Percentiles rank a stretch among this genome's conserved stretches.
Conservation (phyloP, 108 stramenopile species). For the Tribonema minus region DNA sequence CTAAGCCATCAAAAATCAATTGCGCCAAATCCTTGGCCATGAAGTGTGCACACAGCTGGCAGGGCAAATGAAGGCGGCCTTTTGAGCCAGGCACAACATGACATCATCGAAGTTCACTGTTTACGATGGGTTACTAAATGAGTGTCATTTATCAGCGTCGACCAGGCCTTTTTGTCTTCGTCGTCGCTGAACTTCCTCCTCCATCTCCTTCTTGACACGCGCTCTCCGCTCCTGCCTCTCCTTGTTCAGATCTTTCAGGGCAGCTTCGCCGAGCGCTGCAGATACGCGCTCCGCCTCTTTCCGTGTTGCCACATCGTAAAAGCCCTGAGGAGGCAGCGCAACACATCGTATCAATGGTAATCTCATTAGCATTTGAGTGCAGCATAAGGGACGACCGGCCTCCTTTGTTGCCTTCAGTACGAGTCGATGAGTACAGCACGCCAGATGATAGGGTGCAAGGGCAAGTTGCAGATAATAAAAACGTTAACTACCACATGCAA, state of each 20-base stretch:
- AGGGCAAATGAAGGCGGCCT: too few species aligned
- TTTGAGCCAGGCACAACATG: too few species aligned
- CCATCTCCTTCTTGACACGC: neutral
- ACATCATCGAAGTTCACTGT: too few species aligned
- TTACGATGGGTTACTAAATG: too few species aligned
- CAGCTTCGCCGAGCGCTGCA: neutral
- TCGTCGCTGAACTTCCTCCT: too few species aligned
- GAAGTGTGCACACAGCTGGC: too few species aligned
- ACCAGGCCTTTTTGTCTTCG: too few species aligned
- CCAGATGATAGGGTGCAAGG: neutral
- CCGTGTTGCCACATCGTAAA: conserved; percentile 26
- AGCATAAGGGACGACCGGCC: neutral
- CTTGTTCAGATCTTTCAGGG: too few species aligned
- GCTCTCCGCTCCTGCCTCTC: neutral
- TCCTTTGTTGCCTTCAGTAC: neutral
- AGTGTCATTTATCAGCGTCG: too few species aligned
- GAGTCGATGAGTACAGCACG: neutral
- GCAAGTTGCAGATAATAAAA: neutral
- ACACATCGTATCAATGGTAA: neutral
- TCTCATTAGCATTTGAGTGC: neutral
- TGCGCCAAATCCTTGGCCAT: too few species aligned
- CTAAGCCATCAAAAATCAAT: too few species aligned
- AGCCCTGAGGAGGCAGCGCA: conserved; percentile 1
- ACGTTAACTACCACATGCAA: neutral
- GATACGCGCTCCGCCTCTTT: conserved; percentile 32